Conservation (phyloP, 2,329 filamentous ascomycete species). For the Epichloe bromicola region DNA sequence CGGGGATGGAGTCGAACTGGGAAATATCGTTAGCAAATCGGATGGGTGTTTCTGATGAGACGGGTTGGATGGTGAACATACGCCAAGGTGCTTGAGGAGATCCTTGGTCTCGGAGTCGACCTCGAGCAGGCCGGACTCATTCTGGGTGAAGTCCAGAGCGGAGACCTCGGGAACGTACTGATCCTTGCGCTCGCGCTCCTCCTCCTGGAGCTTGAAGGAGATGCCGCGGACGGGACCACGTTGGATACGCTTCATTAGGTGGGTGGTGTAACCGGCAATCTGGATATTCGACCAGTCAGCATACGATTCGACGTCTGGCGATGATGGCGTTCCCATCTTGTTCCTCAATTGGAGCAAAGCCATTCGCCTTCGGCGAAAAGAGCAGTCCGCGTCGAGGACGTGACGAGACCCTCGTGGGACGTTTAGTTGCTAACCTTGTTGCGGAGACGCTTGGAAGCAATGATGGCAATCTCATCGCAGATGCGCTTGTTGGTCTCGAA, state of each 20-base stretch:
- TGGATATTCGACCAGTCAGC: slow-evolving; percentile 20
- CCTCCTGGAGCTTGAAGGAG: slow-evolving; percentile 99
- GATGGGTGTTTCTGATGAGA: not conserved
- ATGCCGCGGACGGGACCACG: slow-evolving; percentile 98
- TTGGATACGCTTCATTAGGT: slow-evolving; percentile 99
- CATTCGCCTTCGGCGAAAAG: not conserved
- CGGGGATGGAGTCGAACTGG: slow-evolving; percentile 92
- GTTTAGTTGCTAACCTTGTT: slow-evolving; percentile 67
- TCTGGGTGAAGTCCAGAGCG: slow-evolving; percentile 94
- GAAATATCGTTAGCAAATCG: slow-evolving; percentile 14
- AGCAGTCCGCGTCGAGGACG: not conserved
- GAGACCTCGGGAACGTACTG: slow-evolving; percentile 99
- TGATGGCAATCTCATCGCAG: slow-evolving; percentile 99
- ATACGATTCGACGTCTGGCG: not conserved
- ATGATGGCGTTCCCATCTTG: not conserved
- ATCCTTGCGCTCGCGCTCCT: slow-evolving; percentile 99
- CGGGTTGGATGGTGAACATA: slow-evolving; percentile 43
- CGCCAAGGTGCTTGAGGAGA: slow-evolving; percentile 94
- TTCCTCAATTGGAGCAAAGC: too few relatives aligned
- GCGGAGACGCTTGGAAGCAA: slow-evolving; percentile 95
- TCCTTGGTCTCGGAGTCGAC: slow-evolving; percentile 98
- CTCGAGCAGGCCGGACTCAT: slow-evolving; percentile 85
- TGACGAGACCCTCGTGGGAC: not conserved
- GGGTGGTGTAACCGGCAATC: slow-evolving; percentile 98
- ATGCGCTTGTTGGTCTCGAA: slow-evolving; percentile 99